A percentile compares a stretch with the other conserved stretches of the same genome.
These are phyloP conservation scores for Tardiomyces digboiensis DNA, from an alignment of 1,139 yeast genomes.

Conservation along the genomic window DNA sequence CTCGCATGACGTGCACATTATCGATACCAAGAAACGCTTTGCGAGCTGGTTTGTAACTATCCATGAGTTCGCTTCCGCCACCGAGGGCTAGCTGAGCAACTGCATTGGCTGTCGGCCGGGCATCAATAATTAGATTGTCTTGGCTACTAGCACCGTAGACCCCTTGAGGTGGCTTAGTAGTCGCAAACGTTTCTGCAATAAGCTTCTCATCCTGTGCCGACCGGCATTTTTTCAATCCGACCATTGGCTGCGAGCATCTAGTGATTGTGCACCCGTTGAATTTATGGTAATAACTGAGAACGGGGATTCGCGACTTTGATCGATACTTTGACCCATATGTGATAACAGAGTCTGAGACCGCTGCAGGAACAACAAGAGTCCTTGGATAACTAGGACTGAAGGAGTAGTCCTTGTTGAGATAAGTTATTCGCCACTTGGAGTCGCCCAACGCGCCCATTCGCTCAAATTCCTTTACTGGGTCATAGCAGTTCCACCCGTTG, in stretches of 20 bases:
- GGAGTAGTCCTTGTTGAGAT: slow-evolving; percentile 52
- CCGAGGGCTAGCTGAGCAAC: slow-evolving; percentile 96
- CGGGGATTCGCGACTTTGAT: slow-evolving; percentile 80
- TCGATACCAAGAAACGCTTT: slow-evolving; percentile 86
- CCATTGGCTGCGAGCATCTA: slow-evolving; percentile 88
- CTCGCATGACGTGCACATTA: slow-evolving; percentile 93
- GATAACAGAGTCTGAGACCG: slow-evolving; percentile 73
- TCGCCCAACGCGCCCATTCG: slow-evolving; percentile 37
- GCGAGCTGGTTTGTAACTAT: slow-evolving; percentile 57
- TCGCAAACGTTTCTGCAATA: slow-evolving; percentile 58
- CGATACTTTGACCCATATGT: slow-evolving; percentile 79
- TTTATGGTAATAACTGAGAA: slow-evolving; percentile 64
- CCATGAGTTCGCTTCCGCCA: slow-evolving; percentile 94
- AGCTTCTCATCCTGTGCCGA: slow-evolving; percentile 88
- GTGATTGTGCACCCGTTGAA: slow-evolving; percentile 69
- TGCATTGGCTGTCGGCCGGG: slow-evolving; percentile 89
- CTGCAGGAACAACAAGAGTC: slow-evolving; percentile 54
- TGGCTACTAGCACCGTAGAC: slow-evolving; percentile 26
- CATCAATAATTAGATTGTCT: slow-evolving; percentile 74
- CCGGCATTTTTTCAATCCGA: slow-evolving; percentile 80
- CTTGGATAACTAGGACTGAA: slow-evolving; percentile 75
- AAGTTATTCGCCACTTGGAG: slow-evolving; percentile 59
- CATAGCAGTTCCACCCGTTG: slow-evolving; percentile 68
- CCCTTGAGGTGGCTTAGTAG: slow-evolving; percentile 26
- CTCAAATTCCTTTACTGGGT: slow-evolving; percentile 51